Evolutionary conservation across 495 filamentous ascomycete genomes (phyloP).

Genomic region (Daldinia caldariorum): DNA sequence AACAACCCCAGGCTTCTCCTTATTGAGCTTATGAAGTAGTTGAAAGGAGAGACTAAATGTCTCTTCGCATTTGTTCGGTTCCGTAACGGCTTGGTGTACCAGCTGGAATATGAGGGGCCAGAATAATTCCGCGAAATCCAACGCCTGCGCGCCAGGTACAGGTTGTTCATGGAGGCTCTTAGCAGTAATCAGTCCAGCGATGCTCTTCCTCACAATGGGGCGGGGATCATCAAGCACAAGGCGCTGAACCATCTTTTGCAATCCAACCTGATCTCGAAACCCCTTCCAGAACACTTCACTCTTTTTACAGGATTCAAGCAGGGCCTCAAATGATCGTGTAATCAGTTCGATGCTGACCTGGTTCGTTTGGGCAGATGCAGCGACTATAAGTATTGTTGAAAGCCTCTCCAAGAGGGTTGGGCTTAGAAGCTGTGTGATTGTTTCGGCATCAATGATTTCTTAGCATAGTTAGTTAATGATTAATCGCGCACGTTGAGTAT

Average conservation of each 20-base stretch:
- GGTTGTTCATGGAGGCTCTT: constrained; percentile 36
- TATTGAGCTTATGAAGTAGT: constrained; percentile 65
- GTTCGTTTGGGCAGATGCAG: constrained; percentile 38
- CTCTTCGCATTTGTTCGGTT: constrained; percentile 55
- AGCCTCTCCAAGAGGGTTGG: constrained; percentile 50
- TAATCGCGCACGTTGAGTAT: not conserved
- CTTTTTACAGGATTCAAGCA: constrained; percentile 72
- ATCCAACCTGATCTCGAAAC: constrained; percentile 56
- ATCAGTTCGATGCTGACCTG: constrained; percentile 56
- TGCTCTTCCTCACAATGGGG: constrained; percentile 52
- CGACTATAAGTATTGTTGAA: constrained; percentile 48
- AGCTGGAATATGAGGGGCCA: constrained; percentile 60
- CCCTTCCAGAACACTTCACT: constrained; percentile 67
- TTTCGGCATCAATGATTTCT: constrained; percentile 38
- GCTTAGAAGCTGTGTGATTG: constrained; percentile 44
- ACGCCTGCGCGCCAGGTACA: constrained; percentile 33
- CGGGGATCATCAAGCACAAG: constrained; percentile 58
- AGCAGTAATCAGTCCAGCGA: constrained; percentile 51
- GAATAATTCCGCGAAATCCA: constrained; percentile 55
- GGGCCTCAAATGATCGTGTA: constrained; percentile 65
- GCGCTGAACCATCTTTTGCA: constrained; percentile 47
- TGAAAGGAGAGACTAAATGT: constrained; percentile 56
- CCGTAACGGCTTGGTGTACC: constrained; percentile 50
- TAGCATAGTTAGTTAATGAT: constrained; percentile 12
- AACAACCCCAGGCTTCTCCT: constrained; percentile 59